Conservation (phyloP, 108 stramenopile genomes). For the Cyclotella atomus region DNA sequence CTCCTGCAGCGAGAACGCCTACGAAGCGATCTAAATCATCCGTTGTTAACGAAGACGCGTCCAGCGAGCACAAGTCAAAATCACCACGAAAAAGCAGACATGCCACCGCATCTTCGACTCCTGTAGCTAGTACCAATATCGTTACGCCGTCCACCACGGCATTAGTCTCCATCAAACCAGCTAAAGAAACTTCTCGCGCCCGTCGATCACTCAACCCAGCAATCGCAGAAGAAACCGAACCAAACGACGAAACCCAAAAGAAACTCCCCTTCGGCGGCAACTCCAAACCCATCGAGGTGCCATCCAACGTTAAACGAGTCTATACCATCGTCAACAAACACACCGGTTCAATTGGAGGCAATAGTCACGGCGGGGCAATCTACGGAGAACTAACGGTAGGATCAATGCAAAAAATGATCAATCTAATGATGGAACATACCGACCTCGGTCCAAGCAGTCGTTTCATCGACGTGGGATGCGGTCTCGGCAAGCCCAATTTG, state of each 20-base stretch:
- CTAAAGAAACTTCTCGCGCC: not conserved
- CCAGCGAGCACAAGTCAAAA: not conserved
- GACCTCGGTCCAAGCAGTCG: constrained; percentile 70
- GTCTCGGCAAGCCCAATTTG: constrained; percentile 97
- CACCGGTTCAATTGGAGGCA: constrained; percentile 92
- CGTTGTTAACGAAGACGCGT: not conserved
- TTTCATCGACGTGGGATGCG: constrained; percentile 98
- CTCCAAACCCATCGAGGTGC: constrained; percentile 38
- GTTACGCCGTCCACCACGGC: not conserved
- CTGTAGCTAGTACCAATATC: not conserved
- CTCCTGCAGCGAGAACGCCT: not conserved
- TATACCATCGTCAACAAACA: constrained; percentile 73
- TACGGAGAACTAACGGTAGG: constrained; percentile 94
- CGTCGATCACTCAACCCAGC: constrained; percentile 3
- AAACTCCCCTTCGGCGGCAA: constrained; percentile 10
- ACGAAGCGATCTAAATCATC: not conserved
- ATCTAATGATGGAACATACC: constrained; percentile 82
- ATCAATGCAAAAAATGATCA: constrained; percentile 90
- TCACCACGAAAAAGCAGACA: not conserved
- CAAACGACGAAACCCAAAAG: constrained; percentile 3
- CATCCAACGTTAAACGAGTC: constrained; percentile 53
- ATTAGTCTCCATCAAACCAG: not conserved
- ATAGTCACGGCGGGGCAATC: constrained; percentile 89
- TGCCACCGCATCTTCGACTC: not conserved
- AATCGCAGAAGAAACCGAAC: not conserved